Evolutionary conservation across 2,329 filamentous ascomycete species (phyloP), one percentile per base, ranked within the genome.

Genomic region (Sclerotiophoma versabilis): DNA sequence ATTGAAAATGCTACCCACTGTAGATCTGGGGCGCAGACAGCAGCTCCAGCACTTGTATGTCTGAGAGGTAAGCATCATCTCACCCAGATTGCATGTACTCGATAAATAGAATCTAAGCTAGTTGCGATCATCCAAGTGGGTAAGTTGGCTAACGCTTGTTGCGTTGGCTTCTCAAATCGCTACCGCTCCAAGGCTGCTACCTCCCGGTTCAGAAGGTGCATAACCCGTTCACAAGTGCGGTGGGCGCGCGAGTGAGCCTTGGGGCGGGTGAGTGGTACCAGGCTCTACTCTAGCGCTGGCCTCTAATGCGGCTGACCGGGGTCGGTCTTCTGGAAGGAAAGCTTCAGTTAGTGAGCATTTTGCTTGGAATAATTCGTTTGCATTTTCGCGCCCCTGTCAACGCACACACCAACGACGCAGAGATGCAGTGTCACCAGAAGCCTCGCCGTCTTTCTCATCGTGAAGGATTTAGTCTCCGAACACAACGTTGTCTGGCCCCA

Each of bases 231-330:
- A 69, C 68, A 72, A 71, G 56, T 70, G 68, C 63, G 54, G 64
- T 68, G 66, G 67, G 60, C 49, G 62, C 60, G 64, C 62, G 58
- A 70, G 65, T 73, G 69, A 69, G 70, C 70, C 69, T 70, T 66
- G 69, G 66, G 59, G 59, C 60, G 58, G 61, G 58, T 64, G 51
- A 69, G 69, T 63, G 61, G 45, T 57, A 63, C 62, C 63, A 67
- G 66, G 61, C 63, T 57, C 57, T 61, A 54, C 52, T 55, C 59
- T 69, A 70, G 65, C 62, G 58, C 50, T 66, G 64, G 59, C 43
- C 61, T 60, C 56, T 55, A 42, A 60, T 61, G 63, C 60, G 65
- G 62, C 59, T 58, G 59, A 57, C 60, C 55, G 61, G 63, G 64
- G 61, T 63, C 48, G 48, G 52, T 55, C 51, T 60, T 58, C 61